A percentile compares a stretch with the other conserved stretches of the same genome.
Conservation (phyloP, 805 yeast genomes). For the Maudiozyma serrabonitensis region DNA sequence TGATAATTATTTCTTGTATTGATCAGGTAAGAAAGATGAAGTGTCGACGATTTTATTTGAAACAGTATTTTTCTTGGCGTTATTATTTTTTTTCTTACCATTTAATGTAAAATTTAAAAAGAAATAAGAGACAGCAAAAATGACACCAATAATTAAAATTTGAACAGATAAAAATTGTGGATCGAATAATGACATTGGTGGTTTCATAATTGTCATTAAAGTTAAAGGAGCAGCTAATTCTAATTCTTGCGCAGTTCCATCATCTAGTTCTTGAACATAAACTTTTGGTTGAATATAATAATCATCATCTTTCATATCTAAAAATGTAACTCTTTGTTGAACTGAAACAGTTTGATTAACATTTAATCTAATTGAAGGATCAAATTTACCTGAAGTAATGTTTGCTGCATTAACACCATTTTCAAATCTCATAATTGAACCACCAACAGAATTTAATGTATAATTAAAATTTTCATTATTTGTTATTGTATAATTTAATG, state of each 20-base stretch:
- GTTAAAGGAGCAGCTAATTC: conserved; percentile 49
- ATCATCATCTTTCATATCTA: conserved; percentile 43
- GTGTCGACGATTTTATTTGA: not conserved
- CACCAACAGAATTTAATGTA: conserved; percentile 59
- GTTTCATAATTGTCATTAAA: conserved; percentile 50
- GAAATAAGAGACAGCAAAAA: conserved; percentile 41
- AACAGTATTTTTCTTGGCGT: not conserved
- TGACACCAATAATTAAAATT: conserved; percentile 38
- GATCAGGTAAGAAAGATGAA: conserved; percentile 5
- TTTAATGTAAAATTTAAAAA: conserved; percentile 1
- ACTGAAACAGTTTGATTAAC: conserved; percentile 42
- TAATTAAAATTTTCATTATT: conserved; percentile 45
- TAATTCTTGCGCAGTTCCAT: conserved; percentile 27
- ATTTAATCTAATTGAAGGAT: conserved; percentile 42
- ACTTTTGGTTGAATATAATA: conserved; percentile 53
- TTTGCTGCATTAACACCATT: conserved; percentile 46
- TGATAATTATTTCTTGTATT: conserved; percentile 4
- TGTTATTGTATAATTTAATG: conserved; percentile 41
- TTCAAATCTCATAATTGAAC: conserved; percentile 47
- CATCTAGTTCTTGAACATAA: conserved; percentile 35
- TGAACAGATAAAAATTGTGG: conserved; percentile 64
- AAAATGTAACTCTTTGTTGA: conserved; percentile 48
- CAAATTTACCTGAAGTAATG: conserved; percentile 54
- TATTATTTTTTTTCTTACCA: not conserved
- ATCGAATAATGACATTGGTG: conserved; percentile 57